Conservation (phyloP, 306 rosid species). For the Prunus padus region DNA sequence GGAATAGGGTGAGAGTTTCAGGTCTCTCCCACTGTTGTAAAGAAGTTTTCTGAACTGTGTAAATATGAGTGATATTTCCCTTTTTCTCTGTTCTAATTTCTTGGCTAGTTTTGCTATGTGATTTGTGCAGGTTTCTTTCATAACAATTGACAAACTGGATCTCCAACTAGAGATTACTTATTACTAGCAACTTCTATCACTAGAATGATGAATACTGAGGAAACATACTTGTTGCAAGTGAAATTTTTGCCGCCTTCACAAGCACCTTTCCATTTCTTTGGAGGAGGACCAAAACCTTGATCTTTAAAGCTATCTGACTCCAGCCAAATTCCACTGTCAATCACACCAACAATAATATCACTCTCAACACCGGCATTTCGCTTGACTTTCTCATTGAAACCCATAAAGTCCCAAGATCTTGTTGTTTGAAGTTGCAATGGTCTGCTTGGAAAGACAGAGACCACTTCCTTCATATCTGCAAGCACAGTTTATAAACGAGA, state of each 20-base stretch:
- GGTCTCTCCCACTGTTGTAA: no score
- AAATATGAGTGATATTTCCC: no score
- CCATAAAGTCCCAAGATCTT: conserved; percentile 40
- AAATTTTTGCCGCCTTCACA: conserved; percentile 25
- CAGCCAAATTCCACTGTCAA: conserved; percentile 29
- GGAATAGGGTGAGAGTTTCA: no score
- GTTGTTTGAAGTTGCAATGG: neutral
- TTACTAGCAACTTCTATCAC: neutral
- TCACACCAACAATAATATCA: conserved; percentile 22
- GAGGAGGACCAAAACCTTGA: conserved; percentile 31
- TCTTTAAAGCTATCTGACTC: conserved; percentile 28
- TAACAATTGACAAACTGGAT: no score
- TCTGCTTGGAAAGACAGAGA: conserved; percentile 18
- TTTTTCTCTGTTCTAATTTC: no score
- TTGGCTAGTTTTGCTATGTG: no score
- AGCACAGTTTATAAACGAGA: neutral
- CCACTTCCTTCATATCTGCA: conserved; percentile 3
- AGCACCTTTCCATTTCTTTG: conserved; percentile 22
- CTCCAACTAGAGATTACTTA: no score
- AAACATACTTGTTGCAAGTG: conserved; percentile 33
- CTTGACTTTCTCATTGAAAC: neutral
- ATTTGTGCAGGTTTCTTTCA: no score
- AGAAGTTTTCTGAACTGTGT: no score
- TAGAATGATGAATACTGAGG: neutral
- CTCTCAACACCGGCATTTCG: conserved; percentile 8